Base-by-base conservation (phyloP, 2,329 filamentous ascomycete species). In the Lecanoromycetidae sp. region DNA sequence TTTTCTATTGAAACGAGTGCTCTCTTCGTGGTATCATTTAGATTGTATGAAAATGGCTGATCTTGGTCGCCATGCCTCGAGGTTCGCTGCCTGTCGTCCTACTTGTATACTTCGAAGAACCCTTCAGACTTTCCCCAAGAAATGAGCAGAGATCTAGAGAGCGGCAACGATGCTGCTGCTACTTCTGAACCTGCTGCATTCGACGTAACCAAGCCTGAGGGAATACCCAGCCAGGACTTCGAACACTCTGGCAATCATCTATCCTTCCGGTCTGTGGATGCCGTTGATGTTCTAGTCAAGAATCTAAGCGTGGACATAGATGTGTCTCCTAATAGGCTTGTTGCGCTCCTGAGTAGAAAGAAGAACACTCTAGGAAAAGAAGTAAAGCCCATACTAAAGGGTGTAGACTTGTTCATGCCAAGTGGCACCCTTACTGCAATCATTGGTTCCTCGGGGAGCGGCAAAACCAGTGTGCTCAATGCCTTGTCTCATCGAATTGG, bases 401-500 rank as follows among this genome's bases (percentile, higher is more conserved):
- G 74, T 25, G 74, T 87, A 37, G 74, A 74, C 53, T 80, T 80
- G 2, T 71, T 76, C 20, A 73, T 87, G 59, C 69, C 70, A 3
- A 71, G 75, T 6, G 81, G 83, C 3, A 81, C 77, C 3, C 62
- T 88, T 33, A 86, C 82, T 0, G 83, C 83, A 7, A 86, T 87
- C 44, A 78, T 87, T 48, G 83, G 83, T 8, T 81, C 82, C 3
- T 82, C 79, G 57, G 82, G 83, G 17, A 82, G 77, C 1, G 82
- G 82, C 0, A 87, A 87, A 65, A 84, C 80, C 3, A 82, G 79
- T 0, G 63, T 84, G 48, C 66, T 87, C 27, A 87, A 86, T 59
- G 75, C 79, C 17, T 72, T 87, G 65, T 79, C 83, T 9, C 77
- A 82, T 54, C 74, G 83, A 27, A 76, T 86, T 60, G 68, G 71